Evolutionary conservation across 768 basidiomycete species (phyloP), one percentile per base, ranked within the genome.

Genomic region (Podaxis sp.): DNA sequence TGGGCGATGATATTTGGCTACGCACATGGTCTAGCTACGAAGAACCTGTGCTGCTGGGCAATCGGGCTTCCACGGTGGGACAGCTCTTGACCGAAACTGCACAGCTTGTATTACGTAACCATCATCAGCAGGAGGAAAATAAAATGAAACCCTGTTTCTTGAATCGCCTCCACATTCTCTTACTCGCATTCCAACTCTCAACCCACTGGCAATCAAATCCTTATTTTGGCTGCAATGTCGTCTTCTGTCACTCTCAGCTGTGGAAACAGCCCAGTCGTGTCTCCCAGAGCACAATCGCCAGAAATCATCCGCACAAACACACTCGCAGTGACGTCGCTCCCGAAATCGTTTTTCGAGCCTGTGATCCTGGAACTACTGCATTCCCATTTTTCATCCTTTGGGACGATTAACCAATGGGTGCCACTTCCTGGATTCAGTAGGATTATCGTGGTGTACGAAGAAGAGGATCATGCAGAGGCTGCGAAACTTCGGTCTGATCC

Each of bases 331-430:
- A 87, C 95, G 1, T 80, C 84, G 1, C 74, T 98, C 0, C 92
- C 94, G 3, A 81, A 77, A 36, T 75, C 81, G 1, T 92, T 95
- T 72, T 96, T 98, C 76, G 80, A 87, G 37, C 86, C 88, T 5
- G 66, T 80, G 0, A 80, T 90, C 62, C 79, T 94, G 23, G 73
- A 81, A 10, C 82, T 89, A 16, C 77, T 98, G 23, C 80, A 76
- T 44, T 73, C 79, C 21, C 88, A 95, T 69, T 98, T 98, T 69
- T 77, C 76, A 2, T 68, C 79, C 2, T 95, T 89, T 65, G 96
- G 97, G 16, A 75, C 80, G 25, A 85, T 99, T n/a, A 87, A 90
- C 67, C 83, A 88, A 66, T 99, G 95, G 95, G 92, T 90, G 0
- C 93, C 94, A 3, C 73, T 98, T 4, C 84, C 82, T 18, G 87